These are phyloP conservation scores for Apiospora malaysiana DNA, from an alignment of 2,329 filamentous ascomycete genomes.

Conservation along the genomic window DNA sequence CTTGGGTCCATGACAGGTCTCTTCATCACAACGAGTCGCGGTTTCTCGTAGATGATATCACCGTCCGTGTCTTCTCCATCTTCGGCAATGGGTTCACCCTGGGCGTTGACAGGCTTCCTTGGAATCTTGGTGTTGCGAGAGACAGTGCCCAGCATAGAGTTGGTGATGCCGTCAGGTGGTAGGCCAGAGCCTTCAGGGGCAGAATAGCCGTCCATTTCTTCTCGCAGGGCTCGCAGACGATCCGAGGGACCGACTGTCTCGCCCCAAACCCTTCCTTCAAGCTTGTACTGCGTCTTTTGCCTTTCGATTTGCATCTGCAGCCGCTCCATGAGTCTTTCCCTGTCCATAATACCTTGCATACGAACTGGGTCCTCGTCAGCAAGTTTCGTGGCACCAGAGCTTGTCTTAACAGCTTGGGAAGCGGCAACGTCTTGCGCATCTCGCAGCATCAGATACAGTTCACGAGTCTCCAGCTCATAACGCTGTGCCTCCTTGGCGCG, in stretches of 20 bases:
- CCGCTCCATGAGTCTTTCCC: conserved; percentile 89
- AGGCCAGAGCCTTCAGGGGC: conserved; percentile 55
- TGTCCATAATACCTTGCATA: conserved; percentile 92
- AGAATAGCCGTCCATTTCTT: conserved; percentile 82
- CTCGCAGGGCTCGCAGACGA: conserved; percentile 85
- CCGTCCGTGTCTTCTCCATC: conserved; percentile 60
- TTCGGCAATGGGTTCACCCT: conserved; percentile 36
- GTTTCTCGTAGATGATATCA: conserved; percentile 73
- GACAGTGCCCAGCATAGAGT: conserved; percentile 76
- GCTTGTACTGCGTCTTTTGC: conserved; percentile 96
- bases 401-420: conserved; percentile 70
- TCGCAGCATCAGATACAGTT: conserved; percentile 96
- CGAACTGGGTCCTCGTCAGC: conserved; percentile 72
- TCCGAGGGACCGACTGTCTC: conserved; percentile 86
- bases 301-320: conserved; percentile 94
- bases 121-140: conserved; percentile 63
- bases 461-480: conserved; percentile 93
- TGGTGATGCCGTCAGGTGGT: conserved; percentile 68
- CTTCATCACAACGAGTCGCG: conserved; percentile 78
- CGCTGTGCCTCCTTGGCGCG: conserved; percentile 90
- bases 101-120: conserved; percentile 57
- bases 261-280: conserved; percentile 91
- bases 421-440: conserved; percentile 97
- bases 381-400: conserved; percentile 56
- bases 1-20: conserved; percentile 70